A percentile compares a stretch with the other conserved stretches of the same genome.
Conservation (phyloP, 2,329 filamentous ascomycete species). For the Paraphoma sp. region DNA sequence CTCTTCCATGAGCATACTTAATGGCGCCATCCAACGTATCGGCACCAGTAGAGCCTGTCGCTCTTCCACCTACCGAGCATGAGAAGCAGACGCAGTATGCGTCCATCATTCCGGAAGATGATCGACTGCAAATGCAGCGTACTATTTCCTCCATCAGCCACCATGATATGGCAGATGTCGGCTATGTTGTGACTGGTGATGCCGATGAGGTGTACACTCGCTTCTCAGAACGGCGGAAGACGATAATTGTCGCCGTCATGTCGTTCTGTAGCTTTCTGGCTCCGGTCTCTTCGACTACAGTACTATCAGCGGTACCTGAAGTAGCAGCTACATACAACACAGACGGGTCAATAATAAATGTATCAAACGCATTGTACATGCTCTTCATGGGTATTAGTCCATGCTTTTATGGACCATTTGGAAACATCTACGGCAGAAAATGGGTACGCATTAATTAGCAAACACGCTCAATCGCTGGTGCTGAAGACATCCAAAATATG, state of each 20-base stretch:
- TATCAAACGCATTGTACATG: slow-evolving; percentile 78
- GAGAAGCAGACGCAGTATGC: slow-evolving; percentile 38
- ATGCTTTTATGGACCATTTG: slow-evolving; percentile 75
- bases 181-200: slow-evolving; percentile 38
- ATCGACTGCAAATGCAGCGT: slow-evolving; percentile 35
- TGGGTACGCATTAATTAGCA: slow-evolving; percentile 48
- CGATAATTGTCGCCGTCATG: slow-evolving; percentile 70
- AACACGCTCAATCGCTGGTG: neutral
- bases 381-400: slow-evolving; percentile 70
- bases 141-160: slow-evolving; percentile 40
- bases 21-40: slow-evolving; percentile 36
- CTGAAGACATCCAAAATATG: neutral
- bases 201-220: slow-evolving; percentile 67
- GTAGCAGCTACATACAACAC: slow-evolving; percentile 71
- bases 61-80: slow-evolving; percentile 14
- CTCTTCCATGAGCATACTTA: slow-evolving; percentile 33
- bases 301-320: slow-evolving; percentile 76
- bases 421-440: slow-evolving; percentile 55
- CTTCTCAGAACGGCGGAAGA: slow-evolving; percentile 67
- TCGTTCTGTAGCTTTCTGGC: slow-evolving; percentile 79
- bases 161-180: slow-evolving; percentile 39
- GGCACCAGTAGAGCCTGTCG: slow-evolving; percentile 22
- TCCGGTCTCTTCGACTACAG: slow-evolving; percentile 75
- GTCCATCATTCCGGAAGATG: slow-evolving; percentile 34
- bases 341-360: slow-evolving; percentile 72